Evolutionary conservation across 345 rosid genomes (phyloP).

Genomic region (Geranium brycei): DNA sequence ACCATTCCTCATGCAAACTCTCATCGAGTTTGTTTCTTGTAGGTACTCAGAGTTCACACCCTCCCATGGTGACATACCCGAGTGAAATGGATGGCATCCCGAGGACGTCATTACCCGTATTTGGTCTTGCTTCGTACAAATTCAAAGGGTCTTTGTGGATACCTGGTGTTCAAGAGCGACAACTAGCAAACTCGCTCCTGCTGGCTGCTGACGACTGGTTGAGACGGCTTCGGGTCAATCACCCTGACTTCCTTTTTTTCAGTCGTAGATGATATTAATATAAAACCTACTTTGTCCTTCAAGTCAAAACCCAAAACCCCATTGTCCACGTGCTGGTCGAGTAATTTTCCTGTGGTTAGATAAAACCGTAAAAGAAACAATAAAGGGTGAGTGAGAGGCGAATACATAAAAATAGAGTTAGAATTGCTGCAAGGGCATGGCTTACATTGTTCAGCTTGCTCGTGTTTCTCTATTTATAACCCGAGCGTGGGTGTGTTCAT

Average conservation of each 20-base stretch:
- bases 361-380: background rate
- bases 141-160: conserved; percentile 75
- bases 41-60: conserved; percentile 17
- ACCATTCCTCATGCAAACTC: background rate
- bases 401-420: background rate
- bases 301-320: background rate
- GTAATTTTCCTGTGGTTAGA: no score
- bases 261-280: background rate
- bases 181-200: conserved; percentile 32
- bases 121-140: conserved; percentile 79
- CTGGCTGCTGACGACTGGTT: conserved; percentile 61
- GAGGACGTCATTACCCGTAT: conserved; percentile 40
- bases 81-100: conserved; percentile 24
- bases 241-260: conserved; percentile 79
- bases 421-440: background rate
- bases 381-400: background rate
- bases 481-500: no score
- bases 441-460: no score
- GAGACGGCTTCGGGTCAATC: conserved; percentile 40
- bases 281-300: no score
- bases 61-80: conserved; percentile 15
- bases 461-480: no score
- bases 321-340: background rate
- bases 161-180: conserved; percentile 35
- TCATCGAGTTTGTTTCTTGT: conserved; percentile 6